Base-by-base conservation (phyloP, 2,329 filamentous ascomycete genomes). In the Paraphaeosphaeria minitans region DNA sequence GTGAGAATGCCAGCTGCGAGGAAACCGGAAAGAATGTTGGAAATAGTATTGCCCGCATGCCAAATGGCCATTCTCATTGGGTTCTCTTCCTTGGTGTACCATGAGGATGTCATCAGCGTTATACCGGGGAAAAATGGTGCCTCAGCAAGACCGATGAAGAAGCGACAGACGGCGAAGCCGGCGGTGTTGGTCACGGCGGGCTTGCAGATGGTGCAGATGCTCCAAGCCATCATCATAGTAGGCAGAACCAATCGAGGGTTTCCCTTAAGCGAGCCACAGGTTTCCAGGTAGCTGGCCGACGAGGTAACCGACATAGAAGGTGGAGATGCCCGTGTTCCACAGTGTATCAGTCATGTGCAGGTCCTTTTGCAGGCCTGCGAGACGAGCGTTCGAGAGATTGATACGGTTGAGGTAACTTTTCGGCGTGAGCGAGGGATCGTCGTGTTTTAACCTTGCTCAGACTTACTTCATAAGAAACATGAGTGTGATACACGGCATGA, bases 231-330 rank as follows among this genome's bases (percentile, higher is more conserved):
- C 71, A 79, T 79, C 58, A 78, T 78, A 6, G 57, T 59, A 2
- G 78, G 78, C 1, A 80, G 65, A 29, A 78, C 64, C 29, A 70
- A 57, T 10, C 74, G 68, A 1, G 77, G 77, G 43, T 74, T 72
- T 0, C 70, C 64, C 56, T 76, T 77, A 31, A 31, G 80, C 80
- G 53, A 83, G 73, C 54, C 80, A 75, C 29, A 83, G 67, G 61
- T 82, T 82, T 21, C 78, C 80, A 0, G 80, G 81, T 0, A 82
- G 72, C 56, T 82, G 80, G 7, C 79, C 75, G 53, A 81, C 66
- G 31, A 82, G 77, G 60, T 81, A 82, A 3, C 79, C 80, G 3
- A 82, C 77, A 46, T 82, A 82, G 62, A 78, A 82, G 55, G 76
- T 70, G 45, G 73, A 81, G 35, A 79, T 81, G 13, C 70, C 80